A percentile compares a stretch with the other conserved stretches of the same genome.
Conservation (phyloP, 2,329 filamentous ascomycete genomes). For the Penicillium vulpinum region DNA sequence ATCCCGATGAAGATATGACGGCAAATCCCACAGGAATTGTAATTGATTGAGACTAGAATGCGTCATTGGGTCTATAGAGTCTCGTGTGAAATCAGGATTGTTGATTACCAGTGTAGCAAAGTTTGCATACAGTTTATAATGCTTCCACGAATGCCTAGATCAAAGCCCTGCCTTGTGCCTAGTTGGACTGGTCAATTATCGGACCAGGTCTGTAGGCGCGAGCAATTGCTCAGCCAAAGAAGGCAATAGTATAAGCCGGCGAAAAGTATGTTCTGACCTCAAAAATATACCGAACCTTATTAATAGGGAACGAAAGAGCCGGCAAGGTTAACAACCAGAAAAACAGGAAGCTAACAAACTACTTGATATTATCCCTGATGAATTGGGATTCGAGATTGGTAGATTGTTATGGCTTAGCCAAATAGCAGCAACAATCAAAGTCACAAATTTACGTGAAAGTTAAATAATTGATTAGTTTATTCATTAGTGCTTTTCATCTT, state of each 20-base stretch:
- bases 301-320: constrained; percentile 38
- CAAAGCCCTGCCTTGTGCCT: constrained; percentile 48
- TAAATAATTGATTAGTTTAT: neutral
- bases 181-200: constrained; percentile 47
- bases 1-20: constrained; percentile 15
- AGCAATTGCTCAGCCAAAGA: constrained; percentile 61
- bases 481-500: neutral
- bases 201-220: constrained; percentile 51
- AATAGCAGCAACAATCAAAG: constrained; percentile 18
- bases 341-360: constrained; percentile 43
- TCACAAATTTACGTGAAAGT: constrained; percentile 11
- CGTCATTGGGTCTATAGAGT: constrained; percentile 10
- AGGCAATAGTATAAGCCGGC: constrained; percentile 47
- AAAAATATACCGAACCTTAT: constrained; percentile 34
- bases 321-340: constrained; percentile 43
- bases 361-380: constrained; percentile 43
- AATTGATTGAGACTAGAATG: constrained; percentile 11
- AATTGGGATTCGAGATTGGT: constrained; percentile 46
- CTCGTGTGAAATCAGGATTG: constrained; percentile 22
- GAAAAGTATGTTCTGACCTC: constrained; percentile 40
- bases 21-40: constrained; percentile 16
- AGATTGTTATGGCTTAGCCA: constrained; percentile 50
- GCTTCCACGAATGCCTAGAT: constrained; percentile 39
- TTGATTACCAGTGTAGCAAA: constrained; percentile 22
- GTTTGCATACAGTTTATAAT: constrained; percentile 16